Base-by-base conservation (phyloP, 345 rosid genomes). In the Euphorbia lathyris region DNA sequence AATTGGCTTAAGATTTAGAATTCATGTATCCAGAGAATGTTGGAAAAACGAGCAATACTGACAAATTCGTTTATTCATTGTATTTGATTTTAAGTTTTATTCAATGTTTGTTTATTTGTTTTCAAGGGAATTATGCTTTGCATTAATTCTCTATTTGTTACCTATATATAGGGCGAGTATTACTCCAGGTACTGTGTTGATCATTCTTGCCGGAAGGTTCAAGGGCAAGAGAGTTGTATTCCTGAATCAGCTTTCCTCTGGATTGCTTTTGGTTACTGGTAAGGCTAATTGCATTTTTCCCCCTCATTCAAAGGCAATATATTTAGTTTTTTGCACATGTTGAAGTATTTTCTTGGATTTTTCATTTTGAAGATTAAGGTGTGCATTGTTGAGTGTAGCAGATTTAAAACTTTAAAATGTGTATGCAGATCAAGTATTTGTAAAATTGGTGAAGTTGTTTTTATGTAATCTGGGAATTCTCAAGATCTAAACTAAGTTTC, bases 171-270 rank as follows among this genome's bases (percentile, higher is more conserved):
- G 94, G 75, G 74, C 91, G 7, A 87, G 90, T 66, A 83, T 92
- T 40, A 83, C 90, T 1, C 96, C 92, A 2, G 96, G 97, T 1
- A 82, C 88, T 0, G 91, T 89, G 52, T 23, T 91, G 68, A 89
- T 91, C 50, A 75, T 91, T 4, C 91, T 92, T 55, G 90, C 94
- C 38, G 94, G 96, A 73, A 84, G 94, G 72, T 90, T 90, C 76
- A 92, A 84, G 86, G 96, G 97, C 0, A 92, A 92, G 89, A 85
- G 93, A 68, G 96, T 90, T 74, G 92, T 90, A 65, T 90, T 92
- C 53, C 38, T 92, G 53, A 90, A 90, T 84, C 93, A 90, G 72
- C 93, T 89, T 69, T 2, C 91, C 8, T 90, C 95, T 68, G 98
- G 95, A 52, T 78, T 88, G 75, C 95, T 92, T 75, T 76, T 93